phyloP scores from a whole-genome alignment of 768 basidiomycete species.

The Psilocybe tampanensis region DNA sequence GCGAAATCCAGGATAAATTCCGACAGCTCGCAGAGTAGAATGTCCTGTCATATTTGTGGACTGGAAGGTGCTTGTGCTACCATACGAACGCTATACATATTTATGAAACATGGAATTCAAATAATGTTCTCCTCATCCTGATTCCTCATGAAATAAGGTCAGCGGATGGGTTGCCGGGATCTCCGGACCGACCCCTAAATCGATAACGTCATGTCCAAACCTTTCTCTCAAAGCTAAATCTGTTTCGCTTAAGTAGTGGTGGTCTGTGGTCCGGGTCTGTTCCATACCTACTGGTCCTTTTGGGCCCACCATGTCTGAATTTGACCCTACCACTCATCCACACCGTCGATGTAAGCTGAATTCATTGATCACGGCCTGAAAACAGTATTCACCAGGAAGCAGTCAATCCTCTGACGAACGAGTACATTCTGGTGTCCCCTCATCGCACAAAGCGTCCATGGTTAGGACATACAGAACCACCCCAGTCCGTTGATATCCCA shows the following conservation, averaged over 20 bases:
- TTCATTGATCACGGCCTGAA: conserved; percentile 4
- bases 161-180: too few relatives aligned
- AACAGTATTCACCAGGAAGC: conserved; percentile 8
- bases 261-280: too few relatives aligned
- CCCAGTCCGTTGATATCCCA: conserved; percentile 54
- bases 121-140: not conserved
- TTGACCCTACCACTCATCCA: conserved; percentile 65
- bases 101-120: conserved; percentile 1
- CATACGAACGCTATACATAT: conserved; percentile 1
- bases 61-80: not conserved
- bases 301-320: conserved; percentile 33
- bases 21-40: conserved; percentile 77
- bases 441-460: conserved; percentile 92
- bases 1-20: conserved; percentile 93
- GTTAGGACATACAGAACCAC: conserved; percentile 82
- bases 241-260: too few relatives aligned
- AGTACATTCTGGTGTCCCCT: conserved; percentile 82
- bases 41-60: not conserved
- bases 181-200: too few relatives aligned
- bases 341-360: conserved; percentile 66
- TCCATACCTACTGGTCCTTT: too few relatives aligned
- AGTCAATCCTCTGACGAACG: conserved; percentile 83
- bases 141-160: too few relatives aligned
- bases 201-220: too few relatives aligned
- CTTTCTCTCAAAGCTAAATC: not conserved